phyloP scores from a whole-genome alignment of 306 rosid species.

The Trifolium pratense region DNA sequence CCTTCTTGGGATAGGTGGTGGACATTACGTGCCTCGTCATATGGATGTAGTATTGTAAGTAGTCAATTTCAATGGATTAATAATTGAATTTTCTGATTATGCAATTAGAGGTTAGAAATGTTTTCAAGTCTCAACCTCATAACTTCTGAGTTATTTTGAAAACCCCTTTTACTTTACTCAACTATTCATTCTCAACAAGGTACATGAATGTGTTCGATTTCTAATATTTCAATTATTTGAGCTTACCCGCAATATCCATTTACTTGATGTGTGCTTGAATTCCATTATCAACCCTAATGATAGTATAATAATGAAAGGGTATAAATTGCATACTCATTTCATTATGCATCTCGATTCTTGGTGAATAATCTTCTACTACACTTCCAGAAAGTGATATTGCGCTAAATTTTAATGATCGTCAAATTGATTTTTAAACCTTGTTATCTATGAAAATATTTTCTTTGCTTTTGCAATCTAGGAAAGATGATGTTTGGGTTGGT shows the following conservation, averaged over 20 bases:
- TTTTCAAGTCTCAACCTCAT: too few species aligned
- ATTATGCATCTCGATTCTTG: background rate
- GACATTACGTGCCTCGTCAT: conserved; percentile 95
- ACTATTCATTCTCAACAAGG: too few species aligned
- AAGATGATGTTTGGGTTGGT: conserved; percentile 94
- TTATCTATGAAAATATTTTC: conserved; percentile 9
- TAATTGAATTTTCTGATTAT: conserved; percentile 33
- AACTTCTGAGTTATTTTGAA: too few species aligned
- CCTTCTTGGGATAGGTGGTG: conserved; percentile 95
- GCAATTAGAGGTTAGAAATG: too few species aligned
- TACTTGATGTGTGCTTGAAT: too few species aligned
- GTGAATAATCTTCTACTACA: background rate
- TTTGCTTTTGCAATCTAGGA: conserved; percentile 57
- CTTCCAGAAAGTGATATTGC: conserved; percentile 6
- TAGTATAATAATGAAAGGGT: background rate
- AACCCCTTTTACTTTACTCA: too few species aligned
- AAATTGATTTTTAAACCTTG: conserved; percentile 16
- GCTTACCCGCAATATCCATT: too few species aligned
- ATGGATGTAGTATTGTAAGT: conserved; percentile 85
- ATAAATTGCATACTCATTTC: background rate
- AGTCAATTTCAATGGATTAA: conserved; percentile 9
- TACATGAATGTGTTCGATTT: too few species aligned
- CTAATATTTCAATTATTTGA: too few species aligned
- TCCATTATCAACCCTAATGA: too few species aligned
- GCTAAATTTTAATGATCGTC: background rate